Percentiles rank a stretch among this genome's conserved stretches.
Conservation (phyloP, 2,329 filamentous ascomycete genomes). For the Xylaria hypoxylon region DNA sequence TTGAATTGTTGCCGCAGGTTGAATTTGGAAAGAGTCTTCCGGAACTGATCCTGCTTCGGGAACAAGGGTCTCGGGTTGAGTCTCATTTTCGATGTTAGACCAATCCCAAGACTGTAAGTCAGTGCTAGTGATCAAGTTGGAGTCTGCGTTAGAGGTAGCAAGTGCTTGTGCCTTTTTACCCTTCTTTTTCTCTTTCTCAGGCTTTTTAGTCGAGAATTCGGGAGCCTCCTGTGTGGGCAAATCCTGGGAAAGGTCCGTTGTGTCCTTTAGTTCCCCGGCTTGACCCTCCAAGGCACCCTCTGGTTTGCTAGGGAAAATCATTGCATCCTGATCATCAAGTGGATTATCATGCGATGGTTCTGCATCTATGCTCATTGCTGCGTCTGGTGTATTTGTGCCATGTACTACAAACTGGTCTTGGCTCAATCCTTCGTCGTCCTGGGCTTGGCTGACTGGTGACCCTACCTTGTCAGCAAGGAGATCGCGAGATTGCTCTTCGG, state of each 20-base stretch:
- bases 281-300: constrained; percentile 11
- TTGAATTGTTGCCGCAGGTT: neutral
- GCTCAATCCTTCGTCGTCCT: constrained; percentile 7
- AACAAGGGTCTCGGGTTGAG: constrained; percentile 25
- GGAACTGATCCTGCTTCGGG: constrained; percentile 1
- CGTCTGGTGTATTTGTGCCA: neutral
- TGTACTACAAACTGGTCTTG: neutral
- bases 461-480: constrained; percentile 3
- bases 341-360: neutral
- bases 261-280: constrained; percentile 2
- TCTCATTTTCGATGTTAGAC: constrained; percentile 37
- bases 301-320: constrained; percentile 16
- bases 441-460: constrained; percentile 2
- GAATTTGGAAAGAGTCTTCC: constrained; percentile 24
- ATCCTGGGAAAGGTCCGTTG: constrained; percentile 18
- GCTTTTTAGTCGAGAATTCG: constrained; percentile 46
- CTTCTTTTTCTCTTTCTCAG: constrained; percentile 51
- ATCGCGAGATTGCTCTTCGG: neutral
- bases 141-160: constrained; percentile 25
- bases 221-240: constrained; percentile 35
- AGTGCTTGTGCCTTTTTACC: constrained; percentile 26
- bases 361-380: constrained; percentile 2
- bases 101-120: constrained; percentile 39
- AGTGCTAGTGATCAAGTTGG: constrained; percentile 10
- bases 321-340: constrained; percentile 15